Evolutionary conservation across 148 eudicot genomes (phyloP), one percentile per base, ranked within the genome.

Genomic region (Rheum nobile): DNA sequence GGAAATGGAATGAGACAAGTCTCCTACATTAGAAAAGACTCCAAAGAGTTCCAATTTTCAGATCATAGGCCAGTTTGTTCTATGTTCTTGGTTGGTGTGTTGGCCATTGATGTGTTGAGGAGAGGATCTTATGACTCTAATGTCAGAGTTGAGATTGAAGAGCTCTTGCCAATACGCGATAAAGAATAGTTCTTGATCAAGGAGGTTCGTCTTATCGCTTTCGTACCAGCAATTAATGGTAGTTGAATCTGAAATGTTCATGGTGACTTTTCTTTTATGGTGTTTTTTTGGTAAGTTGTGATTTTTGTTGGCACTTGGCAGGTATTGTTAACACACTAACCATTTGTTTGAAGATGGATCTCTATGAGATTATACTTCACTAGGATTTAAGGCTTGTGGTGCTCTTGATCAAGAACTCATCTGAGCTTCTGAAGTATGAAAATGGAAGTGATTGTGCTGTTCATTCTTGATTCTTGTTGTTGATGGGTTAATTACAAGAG

Each of bases 51-150:
- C 26, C 85, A 73, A 34, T 87, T 87, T 73, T 89, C 94, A 6
- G 94, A 89, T 50, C 94, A 89, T 80, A 79, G 94, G 57, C 94
- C 94, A 8, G 94, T 89, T 16, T 89, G 82, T 52, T 85, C 91
- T 22, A 78, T 77, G 26, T 89, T 89, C 80, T 41, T 77, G 17
- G 80, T 83, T 26, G 77, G 86, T 43, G 85, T 86, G 52, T 42
- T 34, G 39, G 83, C 75, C 8, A 68, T 43, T 8, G 82, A 76
- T 71, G 70, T 61, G 29, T 73, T 63, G 26, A 74, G 72, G 52
- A 72, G 67, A 65, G 74, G 61, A 47, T 65, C 70, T 32, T 32
- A 22, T 32, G n/a, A 65, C 39, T 48, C 79, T 16, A 75, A 65
- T 24, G 71, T 80, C 42, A 83, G 76, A 73, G 77, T 83, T n/a